Evolutionary conservation across 2,329 filamentous ascomycete genomes (phyloP).

Genomic region (Pseudomassariella vexata): DNA sequence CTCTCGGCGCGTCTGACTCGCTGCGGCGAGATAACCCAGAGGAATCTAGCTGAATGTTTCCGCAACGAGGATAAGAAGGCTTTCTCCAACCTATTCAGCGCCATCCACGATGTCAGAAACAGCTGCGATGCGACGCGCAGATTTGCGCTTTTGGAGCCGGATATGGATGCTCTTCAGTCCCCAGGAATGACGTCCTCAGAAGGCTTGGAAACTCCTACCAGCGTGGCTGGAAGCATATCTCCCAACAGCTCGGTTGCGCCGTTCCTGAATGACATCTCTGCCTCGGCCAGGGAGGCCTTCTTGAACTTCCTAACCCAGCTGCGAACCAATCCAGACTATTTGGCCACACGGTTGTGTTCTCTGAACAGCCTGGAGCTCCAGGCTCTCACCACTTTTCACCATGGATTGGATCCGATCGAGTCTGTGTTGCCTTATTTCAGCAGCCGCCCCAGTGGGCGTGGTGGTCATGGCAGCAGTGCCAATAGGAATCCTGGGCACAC

Average conservation of each 20-base stretch:
- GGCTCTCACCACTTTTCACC: constrained; percentile 71
- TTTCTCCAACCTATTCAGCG: constrained; percentile 70
- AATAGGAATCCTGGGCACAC: constrained; percentile 39
- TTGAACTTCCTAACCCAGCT: constrained; percentile 76
- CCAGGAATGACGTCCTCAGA: constrained; percentile 43
- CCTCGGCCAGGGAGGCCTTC: constrained; percentile 68
- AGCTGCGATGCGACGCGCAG: constrained; percentile 69
- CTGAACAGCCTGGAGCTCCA: constrained; percentile 72
- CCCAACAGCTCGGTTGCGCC: constrained; percentile 35
- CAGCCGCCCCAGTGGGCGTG: constrained; percentile 40
- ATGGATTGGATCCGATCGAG: constrained; percentile 74
- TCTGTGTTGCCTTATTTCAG: constrained; percentile 71
- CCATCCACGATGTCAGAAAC: constrained; percentile 72
- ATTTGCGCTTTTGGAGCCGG: constrained; percentile 66
- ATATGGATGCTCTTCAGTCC: constrained; percentile 59
- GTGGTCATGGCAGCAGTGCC: constrained; percentile 38
- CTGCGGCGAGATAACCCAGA: constrained; percentile 68
- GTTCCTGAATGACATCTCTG: constrained; percentile 69
- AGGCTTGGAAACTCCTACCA: constrained; percentile 42
- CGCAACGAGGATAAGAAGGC: constrained; percentile 72
- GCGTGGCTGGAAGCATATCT: constrained; percentile 29
- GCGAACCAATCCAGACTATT: constrained; percentile 79
- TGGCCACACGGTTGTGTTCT: constrained; percentile 74
- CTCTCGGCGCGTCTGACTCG: constrained; percentile 69
- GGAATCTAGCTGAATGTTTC: constrained; percentile 73